Evolutionary conservation across 371 early-diverging fungal species (phyloP).

Genomic region (Batkoa obscura): DNA sequence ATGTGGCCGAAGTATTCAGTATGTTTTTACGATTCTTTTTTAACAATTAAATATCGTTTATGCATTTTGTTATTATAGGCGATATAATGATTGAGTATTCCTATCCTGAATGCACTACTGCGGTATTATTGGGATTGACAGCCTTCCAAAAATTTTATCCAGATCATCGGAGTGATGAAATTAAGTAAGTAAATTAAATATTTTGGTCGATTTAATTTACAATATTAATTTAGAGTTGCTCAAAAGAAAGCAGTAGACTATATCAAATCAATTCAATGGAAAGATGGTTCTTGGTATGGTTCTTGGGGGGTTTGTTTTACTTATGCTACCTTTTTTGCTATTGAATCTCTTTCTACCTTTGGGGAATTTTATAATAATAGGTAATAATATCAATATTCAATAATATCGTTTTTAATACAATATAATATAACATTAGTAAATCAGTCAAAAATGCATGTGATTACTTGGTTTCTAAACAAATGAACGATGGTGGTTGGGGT

Average conservation of each 20-base stretch:
- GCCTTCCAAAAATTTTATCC: constrained; percentile 59
- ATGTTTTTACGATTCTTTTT: constrained; percentile 13
- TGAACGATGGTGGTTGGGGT: constrained; percentile 92
- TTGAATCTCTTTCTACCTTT: constrained; percentile 67
- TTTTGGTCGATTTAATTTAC: too few species aligned
- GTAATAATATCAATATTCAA: constrained; percentile 13
- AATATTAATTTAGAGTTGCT: constrained; percentile 7
- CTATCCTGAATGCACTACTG: constrained; percentile 93
- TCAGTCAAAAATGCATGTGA: constrained; percentile 55
- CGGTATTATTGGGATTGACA: constrained; percentile 65
- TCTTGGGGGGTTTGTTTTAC: constrained; percentile 95
- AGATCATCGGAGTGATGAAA: constrained; percentile 59
- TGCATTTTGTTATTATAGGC: constrained; percentile 14
- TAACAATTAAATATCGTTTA: too few species aligned
- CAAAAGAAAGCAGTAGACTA: constrained; percentile 43
- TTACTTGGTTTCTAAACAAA: constrained; percentile 70
- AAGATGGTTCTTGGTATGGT: constrained; percentile 90
- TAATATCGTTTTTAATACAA: too few species aligned
- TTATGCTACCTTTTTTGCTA: constrained; percentile 88
- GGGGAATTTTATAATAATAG: constrained; percentile 65
- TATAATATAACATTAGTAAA: constrained; percentile 15
- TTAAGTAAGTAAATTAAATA: constrained; percentile 26
- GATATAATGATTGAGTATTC: constrained; percentile 94
- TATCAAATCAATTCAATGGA: constrained; percentile 46
- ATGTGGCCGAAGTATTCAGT: constrained; percentile 90